Evolutionary conservation across 139 green algal genomes (phyloP), one percentile per base, ranked within the genome.

Genomic region (Zygnema cylindricum): DNA sequence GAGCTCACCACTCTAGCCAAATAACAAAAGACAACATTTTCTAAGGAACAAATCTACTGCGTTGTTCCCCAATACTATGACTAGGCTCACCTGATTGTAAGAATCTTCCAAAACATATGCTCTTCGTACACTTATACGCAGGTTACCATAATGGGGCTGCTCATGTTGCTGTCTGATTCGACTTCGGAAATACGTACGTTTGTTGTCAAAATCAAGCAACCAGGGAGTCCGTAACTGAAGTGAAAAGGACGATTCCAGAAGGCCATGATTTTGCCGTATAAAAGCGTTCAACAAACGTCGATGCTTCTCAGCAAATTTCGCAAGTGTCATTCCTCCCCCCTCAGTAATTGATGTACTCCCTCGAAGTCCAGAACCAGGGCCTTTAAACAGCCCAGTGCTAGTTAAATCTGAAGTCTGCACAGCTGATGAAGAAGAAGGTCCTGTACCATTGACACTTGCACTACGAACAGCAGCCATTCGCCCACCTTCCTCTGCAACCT

Each of bases 181-280:
- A 0, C 39, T 43, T 73, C 94, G 92, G 94, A 98, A 98, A 90
- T 95, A 96, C 2, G 94, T 84, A 38, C 96, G 93, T 95, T 99
- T 99, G 94, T 99, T 99, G 93, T 98, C 96, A 93, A 99, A 99
- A 84, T 99, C 97, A 40, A 99, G 93, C 49, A 99, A 93, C 54
- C 93, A 91, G 25, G 97, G 95, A 32, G 89, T 92, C 21, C 93
- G 82, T 77, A 99, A 93, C 76, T 99, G 93, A 23, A 95, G 92
- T 11, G 90, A 81, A 55, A 99, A 88, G 22, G 92, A 93, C 40
- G 91, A 91, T 83, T 98, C 93, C 73, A 99, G 95, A 89, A 99
- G 91, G 30, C 79, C 39, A 0, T 95, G 95, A 54, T 93, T 93
- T 77, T 95, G 92, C 39, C 93, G 91, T 30, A 99, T 79, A 83